These are phyloP conservation scores for Geotrichum phurueaensis DNA, from an alignment of 1,139 yeast species.

Conservation along the genomic window DNA sequence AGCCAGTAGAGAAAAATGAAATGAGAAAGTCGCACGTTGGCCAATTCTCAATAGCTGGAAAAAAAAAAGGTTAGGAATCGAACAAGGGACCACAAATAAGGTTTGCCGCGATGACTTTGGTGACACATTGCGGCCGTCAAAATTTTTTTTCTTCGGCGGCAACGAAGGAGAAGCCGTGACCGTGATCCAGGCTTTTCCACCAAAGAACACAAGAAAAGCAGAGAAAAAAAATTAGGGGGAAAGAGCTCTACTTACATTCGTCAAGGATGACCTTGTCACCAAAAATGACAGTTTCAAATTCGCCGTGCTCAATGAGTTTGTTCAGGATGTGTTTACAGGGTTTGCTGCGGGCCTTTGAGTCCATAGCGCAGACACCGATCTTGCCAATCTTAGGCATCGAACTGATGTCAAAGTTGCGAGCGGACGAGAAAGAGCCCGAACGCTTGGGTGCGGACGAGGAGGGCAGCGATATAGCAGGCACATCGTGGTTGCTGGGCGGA, in stretches of 20 bases:
- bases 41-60: constrained; percentile 75
- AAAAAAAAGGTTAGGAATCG: not conserved
- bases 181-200: constrained; percentile 7
- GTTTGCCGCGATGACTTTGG: constrained; percentile 6
- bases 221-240: not conserved
- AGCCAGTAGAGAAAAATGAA: constrained; percentile 90
- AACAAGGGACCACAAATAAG: not conserved
- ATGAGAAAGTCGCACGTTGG: constrained; percentile 96
- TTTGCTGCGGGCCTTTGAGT: constrained; percentile 88
- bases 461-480: not conserved
- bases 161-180: not conserved
- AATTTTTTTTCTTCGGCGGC: not conserved
- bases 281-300: constrained; percentile 91
- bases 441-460: constrained; percentile 7
- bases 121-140: not conserved
- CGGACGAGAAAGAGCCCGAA: constrained; percentile 12
- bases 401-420: not conserved
- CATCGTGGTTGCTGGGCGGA: not conserved
- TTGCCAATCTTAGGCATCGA: constrained; percentile 71
- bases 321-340: constrained; percentile 91
- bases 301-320: constrained; percentile 84
- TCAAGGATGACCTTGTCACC: constrained; percentile 97
- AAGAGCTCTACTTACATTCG: constrained; percentile 42
- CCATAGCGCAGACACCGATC: constrained; percentile 99
- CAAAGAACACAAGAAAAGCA: not conserved